A percentile compares a stretch with the other conserved stretches of the same genome.
These are phyloP conservation scores for Trematosphaeria pertusa DNA, from an alignment of 2,329 filamentous ascomycete species.

Conservation along the genomic window DNA sequence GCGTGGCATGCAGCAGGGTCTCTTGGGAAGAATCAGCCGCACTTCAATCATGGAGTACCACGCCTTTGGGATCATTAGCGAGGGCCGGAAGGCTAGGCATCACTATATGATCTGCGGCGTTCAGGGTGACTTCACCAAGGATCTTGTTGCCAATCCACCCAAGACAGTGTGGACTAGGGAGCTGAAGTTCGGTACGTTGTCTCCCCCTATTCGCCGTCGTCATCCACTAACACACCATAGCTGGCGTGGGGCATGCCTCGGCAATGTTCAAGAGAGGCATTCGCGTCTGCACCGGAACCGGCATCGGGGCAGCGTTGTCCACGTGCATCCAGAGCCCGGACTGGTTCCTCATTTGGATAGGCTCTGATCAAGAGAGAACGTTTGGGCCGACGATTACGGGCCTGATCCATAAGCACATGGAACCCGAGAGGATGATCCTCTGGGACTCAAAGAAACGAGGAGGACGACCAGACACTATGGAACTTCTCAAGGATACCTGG, in stretches of 20 bases:
- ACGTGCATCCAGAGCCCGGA: slow-evolving; percentile 45
- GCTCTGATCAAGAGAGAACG: slow-evolving; percentile 44
- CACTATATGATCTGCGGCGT: slow-evolving; percentile 49
- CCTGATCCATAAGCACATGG: slow-evolving; percentile 41
- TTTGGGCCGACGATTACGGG: slow-evolving; percentile 44
- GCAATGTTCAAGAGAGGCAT: slow-evolving; percentile 47
- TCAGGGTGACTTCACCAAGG: slow-evolving; percentile 45
- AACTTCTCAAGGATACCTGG: slow-evolving; percentile 43
- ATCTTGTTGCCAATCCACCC: slow-evolving; percentile 41
- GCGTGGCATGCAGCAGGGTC: slow-evolving; percentile 46
- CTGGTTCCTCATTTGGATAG: slow-evolving; percentile 49
- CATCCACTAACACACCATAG: slow-evolving; percentile 26
- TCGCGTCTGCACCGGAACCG: slow-evolving; percentile 44
- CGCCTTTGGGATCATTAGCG: slow-evolving; percentile 46
- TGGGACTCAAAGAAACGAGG: slow-evolving; percentile 47
- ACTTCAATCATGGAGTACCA: slow-evolving; percentile 48
- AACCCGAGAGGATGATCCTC: slow-evolving; percentile 46
- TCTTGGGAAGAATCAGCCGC: slow-evolving; percentile 43
- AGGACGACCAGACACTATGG: slow-evolving; percentile 41
- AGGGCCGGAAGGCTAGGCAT: slow-evolving; percentile 33
- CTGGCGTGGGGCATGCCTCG: slow-evolving; percentile 43
- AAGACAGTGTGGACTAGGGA: slow-evolving; percentile 44
- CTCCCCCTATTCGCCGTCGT: background rate
- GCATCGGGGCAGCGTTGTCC: slow-evolving; percentile 44
- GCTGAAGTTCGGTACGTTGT: slow-evolving; percentile 42